Evolutionary conservation across 805 yeast species (phyloP), one percentile per base, ranked within the genome.

Genomic region (Pichia pseudocactophila): DNA sequence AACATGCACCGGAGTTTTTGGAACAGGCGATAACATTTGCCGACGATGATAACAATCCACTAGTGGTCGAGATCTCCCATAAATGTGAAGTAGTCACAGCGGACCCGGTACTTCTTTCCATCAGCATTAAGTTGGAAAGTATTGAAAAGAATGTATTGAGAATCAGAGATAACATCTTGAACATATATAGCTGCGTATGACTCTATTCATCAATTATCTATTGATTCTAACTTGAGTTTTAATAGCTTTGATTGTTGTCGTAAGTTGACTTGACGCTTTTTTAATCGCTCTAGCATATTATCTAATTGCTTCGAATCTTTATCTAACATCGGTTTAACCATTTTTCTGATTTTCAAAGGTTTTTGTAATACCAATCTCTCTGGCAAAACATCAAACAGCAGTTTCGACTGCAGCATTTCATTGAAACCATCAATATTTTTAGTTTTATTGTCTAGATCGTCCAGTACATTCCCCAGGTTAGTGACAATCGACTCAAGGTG

Each of bases 31-130:
- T 79, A 13, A 80, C 88, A 0, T 81, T 72, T 56, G 63, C 73
- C 44, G 64, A 66, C 34, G 66, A 63, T 39, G 45, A 50, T 7
- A 53, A 54, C 11, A 37, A 50, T 2, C 58, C 65, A 7, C 42
- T 44, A 49, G 86, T 80, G 35, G 88, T 80, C 20, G 75, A 76
- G 53, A 77, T 80, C 20, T 62, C 65, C 46, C 80, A 74, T 45
- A 77, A 75, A 43, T 62, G 78, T 18, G 77, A 76, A 45, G 77
- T 79, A 3, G 69, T 76, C 22, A 72, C 81, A 3, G 78, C 82
- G 19, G 90, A 82, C 52, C 89, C 89, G 2, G 68, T 75, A 8
- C 57, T 82, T 41, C 65, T 81, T 31, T 74, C 82, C 39, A 71
- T 80, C 2, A 70, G 76, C 48, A 72, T 82, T 5, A 82, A 82